These are phyloP conservation scores for Penstemon eatonii DNA, from an alignment of 257 asterid species.

Conservation along the genomic window DNA sequence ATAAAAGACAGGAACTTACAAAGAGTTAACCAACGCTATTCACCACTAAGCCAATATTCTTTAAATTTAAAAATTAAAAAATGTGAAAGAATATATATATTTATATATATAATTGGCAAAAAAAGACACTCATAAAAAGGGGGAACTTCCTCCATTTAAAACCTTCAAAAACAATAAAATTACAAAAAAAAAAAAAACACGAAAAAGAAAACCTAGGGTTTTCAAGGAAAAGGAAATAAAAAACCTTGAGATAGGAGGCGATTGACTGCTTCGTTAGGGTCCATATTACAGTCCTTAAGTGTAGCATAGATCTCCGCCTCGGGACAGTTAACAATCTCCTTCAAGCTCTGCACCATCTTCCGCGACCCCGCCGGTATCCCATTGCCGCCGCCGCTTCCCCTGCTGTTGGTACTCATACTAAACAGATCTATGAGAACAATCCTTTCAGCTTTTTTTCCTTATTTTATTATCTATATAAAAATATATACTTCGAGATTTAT, in stretches of 20 bases:
- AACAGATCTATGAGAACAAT: constrained; percentile 34
- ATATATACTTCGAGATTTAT: too few relatives aligned
- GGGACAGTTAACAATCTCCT: constrained; percentile 78
- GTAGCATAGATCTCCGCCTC: constrained; percentile 89
- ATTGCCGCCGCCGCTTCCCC: constrained; percentile 31
- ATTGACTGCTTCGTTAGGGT: constrained; percentile 88
- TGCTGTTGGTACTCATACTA: constrained; percentile 40
- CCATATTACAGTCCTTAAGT: constrained; percentile 93
- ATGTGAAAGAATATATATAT: not conserved
- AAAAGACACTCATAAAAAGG: not conserved
- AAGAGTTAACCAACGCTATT: not conserved
- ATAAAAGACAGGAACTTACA: too few relatives aligned
- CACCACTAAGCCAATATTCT: not conserved
- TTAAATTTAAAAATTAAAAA: not conserved
- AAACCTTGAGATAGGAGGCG: constrained; percentile 85
- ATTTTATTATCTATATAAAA: too few relatives aligned
- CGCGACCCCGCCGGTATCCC: constrained; percentile 57
- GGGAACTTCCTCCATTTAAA: not conserved
- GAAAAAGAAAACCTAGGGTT: constrained; percentile 24
- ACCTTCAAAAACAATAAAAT: not conserved
- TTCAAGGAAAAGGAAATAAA: not conserved
- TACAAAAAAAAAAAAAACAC: not conserved
- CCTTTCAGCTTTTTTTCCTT: not conserved
- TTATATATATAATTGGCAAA: not conserved
- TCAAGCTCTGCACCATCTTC: constrained; percentile 84